These are phyloP conservation scores for Corchorus olitorius DNA, from an alignment of 345 rosid species.

Conservation along the genomic window DNA sequence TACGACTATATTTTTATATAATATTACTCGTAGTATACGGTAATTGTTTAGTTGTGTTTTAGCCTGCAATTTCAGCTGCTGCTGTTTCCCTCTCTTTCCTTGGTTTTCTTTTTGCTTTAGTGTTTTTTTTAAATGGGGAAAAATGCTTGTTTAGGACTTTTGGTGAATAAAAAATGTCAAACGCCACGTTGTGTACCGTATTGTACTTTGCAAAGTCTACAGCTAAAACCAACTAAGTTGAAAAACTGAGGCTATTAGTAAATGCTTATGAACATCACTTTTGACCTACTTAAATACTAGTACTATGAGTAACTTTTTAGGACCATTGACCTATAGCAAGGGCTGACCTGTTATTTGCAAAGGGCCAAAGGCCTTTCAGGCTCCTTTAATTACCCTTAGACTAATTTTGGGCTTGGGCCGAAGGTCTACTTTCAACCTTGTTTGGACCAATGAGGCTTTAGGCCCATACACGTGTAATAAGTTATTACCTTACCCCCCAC, in stretches of 20 bases:
- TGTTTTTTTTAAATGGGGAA: too few relatives aligned
- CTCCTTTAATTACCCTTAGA: background rate
- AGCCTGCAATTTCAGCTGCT: too few relatives aligned
- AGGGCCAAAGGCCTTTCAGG: background rate
- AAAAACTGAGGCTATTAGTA: background rate
- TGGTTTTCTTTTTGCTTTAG: background rate
- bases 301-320: background rate
- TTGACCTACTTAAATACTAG: background rate
- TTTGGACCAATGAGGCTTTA: background rate
- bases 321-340: background rate
- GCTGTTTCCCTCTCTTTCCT: too few relatives aligned
- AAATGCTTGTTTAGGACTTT: too few relatives aligned
- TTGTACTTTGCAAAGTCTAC: too few relatives aligned
- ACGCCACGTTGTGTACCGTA: too few relatives aligned
- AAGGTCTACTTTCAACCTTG: background rate
- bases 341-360: background rate
- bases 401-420: background rate
- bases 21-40: too few relatives aligned
- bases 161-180: too few relatives aligned
- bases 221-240: too few relatives aligned
- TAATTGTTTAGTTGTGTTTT: too few relatives aligned
- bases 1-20: too few relatives aligned
- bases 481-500: too few relatives aligned
- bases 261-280: background rate
- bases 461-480: background rate